phyloP scores from a whole-genome alignment of 495 filamentous ascomycete species.

The Xylaria nigripes region DNA sequence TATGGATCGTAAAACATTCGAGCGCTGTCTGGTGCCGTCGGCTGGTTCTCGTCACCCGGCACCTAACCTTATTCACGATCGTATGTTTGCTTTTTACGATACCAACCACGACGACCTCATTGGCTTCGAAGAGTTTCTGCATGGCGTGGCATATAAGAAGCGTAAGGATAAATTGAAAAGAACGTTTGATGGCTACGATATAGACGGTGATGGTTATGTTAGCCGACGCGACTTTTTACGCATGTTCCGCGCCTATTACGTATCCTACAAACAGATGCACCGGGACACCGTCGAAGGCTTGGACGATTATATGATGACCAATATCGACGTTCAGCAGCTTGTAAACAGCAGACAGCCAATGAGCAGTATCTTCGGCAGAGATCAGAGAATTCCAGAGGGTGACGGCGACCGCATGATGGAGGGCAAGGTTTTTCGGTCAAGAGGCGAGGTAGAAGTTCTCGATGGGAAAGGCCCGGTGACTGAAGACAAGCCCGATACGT shows the following conservation, averaged over 20 bases:
- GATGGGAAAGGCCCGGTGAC: constrained; percentile 38
- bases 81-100: constrained; percentile 95
- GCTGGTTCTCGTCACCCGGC: constrained; percentile 64
- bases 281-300: constrained; percentile 72
- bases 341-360: constrained; percentile 69
- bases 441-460: constrained; percentile 54
- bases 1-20: constrained; percentile 85
- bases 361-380: constrained; percentile 59
- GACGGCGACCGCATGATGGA: constrained; percentile 51
- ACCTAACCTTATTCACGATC: constrained; percentile 87
- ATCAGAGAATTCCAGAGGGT: constrained; percentile 52
- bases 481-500: constrained; percentile 35
- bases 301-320: constrained; percentile 71
- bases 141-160: constrained; percentile 73
- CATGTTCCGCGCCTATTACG: constrained; percentile 85
- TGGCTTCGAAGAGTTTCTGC: constrained; percentile 87
- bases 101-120: constrained; percentile 80
- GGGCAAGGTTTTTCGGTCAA: constrained; percentile 51
- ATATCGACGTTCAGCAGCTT: constrained; percentile 61
- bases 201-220: constrained; percentile 83
- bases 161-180: constrained; percentile 63
- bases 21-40: constrained; percentile 78
- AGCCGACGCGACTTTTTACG: constrained; percentile 83
- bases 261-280: constrained; percentile 75
- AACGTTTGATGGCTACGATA: constrained; percentile 85